These are phyloP conservation scores for Acacia confusa DNA, from an alignment of 306 rosid genomes.

Conservation along the genomic window DNA sequence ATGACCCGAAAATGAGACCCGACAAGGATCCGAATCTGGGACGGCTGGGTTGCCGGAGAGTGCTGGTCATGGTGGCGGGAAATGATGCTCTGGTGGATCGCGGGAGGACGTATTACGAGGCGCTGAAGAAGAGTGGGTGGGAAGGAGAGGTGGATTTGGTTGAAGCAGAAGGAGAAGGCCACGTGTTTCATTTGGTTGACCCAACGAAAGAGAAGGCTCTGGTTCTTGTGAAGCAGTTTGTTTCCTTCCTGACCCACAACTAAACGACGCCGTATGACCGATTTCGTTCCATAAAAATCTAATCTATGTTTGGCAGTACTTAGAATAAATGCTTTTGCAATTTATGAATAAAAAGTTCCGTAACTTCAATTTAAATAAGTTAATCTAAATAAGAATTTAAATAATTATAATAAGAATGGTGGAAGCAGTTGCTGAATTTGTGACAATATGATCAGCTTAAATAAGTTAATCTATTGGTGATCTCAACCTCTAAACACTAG, in stretches of 20 bases:
- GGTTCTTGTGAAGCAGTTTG: conserved; percentile 25
- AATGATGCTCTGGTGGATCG: conserved; percentile 38
- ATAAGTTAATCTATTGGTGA: too few species aligned
- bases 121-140: conserved; percentile 50
- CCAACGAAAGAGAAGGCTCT: conserved; percentile 29
- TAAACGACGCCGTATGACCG: background rate
- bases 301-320: too few species aligned
- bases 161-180: conserved; percentile 43
- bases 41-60: conserved; percentile 30
- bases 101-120: conserved; percentile 36
- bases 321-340: too few species aligned
- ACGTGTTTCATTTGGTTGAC: conserved; percentile 41
- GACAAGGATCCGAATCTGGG: conserved; percentile 40
- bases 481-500: too few species aligned
- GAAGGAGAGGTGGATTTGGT: conserved; percentile 33
- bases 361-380: too few species aligned
- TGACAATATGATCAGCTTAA: too few species aligned
- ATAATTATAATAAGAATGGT: too few species aligned
- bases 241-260: conserved; percentile 23
- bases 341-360: too few species aligned
- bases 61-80: conserved; percentile 45
- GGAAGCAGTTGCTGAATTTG: too few species aligned
- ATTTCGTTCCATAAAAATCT: too few species aligned
- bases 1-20: conserved; percentile 40
- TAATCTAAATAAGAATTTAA: too few species aligned